A percentile compares a stretch with the other conserved stretches of the same genome.
These are phyloP conservation scores for Candida loeiensis DNA, from an alignment of 805 yeast species.

Conservation along the genomic window DNA sequence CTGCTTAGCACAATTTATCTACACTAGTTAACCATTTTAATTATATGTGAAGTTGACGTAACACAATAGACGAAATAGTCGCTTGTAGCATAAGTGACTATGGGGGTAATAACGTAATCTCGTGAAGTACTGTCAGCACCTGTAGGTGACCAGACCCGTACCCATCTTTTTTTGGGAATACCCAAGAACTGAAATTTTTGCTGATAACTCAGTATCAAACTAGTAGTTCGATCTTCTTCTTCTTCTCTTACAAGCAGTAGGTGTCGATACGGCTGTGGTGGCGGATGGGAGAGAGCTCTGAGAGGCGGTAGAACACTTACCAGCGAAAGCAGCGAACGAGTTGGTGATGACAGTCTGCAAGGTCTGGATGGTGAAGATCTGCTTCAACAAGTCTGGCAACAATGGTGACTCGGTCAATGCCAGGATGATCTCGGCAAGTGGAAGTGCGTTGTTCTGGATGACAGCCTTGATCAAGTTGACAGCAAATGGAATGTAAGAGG, in stretches of 20 bases:
- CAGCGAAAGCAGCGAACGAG: constrained; percentile 38
- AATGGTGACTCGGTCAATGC: constrained; percentile 35
- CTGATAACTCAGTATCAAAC: neutral
- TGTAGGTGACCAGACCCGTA: too few species aligned
- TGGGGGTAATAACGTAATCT: constrained; percentile 6
- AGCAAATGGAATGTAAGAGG: constrained; percentile 35
- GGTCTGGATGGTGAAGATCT: constrained; percentile 31
- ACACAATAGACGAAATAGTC: neutral
- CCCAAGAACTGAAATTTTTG: constrained; percentile 1
- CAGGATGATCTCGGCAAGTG: constrained; percentile 22
- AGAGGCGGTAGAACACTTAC: constrained; percentile 20
- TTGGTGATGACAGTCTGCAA: constrained; percentile 32
- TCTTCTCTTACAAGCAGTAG: constrained; percentile 26
- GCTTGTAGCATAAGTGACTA: constrained; percentile 2
- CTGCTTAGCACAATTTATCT: neutral
- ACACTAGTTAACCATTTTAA: neutral
- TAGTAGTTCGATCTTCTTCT: constrained; percentile 30
- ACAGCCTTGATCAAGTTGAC: constrained; percentile 30
- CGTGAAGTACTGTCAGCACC: neutral
- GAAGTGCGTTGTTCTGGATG: constrained; percentile 26
- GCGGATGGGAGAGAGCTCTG: constrained; percentile 12
- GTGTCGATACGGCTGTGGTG: constrained; percentile 8
- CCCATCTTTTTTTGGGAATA: too few species aligned
- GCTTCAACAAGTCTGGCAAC: constrained; percentile 30
- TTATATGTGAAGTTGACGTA: constrained; percentile 4